Conservation (phyloP, 192 early-diverging fungal species). For the Linnemannia zychae region DNA sequence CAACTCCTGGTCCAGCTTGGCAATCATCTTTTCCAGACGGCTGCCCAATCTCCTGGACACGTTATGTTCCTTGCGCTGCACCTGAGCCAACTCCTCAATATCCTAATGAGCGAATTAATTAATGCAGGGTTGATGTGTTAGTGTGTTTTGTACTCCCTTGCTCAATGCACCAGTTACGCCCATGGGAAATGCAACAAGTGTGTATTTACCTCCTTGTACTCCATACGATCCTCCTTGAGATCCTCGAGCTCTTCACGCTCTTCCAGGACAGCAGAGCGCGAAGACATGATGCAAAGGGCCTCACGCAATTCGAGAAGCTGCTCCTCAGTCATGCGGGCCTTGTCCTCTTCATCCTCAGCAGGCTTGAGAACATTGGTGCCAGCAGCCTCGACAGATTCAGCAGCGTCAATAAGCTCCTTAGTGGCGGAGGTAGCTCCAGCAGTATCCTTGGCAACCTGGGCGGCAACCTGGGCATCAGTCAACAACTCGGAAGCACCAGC, state of each 20-base stretch:
- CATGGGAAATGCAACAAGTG: neutral
- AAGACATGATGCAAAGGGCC: conserved; percentile 67
- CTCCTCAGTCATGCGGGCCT: conserved; percentile 64
- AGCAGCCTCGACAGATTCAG: conserved; percentile 9
- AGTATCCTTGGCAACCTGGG: conserved; percentile 34
- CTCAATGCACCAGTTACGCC: neutral
- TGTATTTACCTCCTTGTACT: conserved; percentile 70
- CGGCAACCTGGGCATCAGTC: conserved; percentile 49
- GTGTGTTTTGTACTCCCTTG: neutral
- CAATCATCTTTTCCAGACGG: conserved; percentile 86
- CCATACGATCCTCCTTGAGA: conserved; percentile 71
- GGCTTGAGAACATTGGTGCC: conserved; percentile 11
- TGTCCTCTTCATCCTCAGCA: conserved; percentile 56
- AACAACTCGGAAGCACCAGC: conserved; percentile 36
- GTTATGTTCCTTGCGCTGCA: conserved; percentile 66
- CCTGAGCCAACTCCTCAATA: conserved; percentile 68
- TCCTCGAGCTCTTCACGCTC: conserved; percentile 74
- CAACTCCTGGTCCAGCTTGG: conserved; percentile 79
- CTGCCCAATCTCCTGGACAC: conserved; percentile 69
- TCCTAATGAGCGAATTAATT: conserved; percentile 45
- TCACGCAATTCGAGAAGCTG: conserved; percentile 71
- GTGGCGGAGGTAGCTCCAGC: conserved; percentile 22
- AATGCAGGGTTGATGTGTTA: neutral
- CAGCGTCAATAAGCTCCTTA: conserved; percentile 28
- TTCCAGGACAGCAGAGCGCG: conserved; percentile 70